Conservation (phyloP, 228 moss, liverwort and hornwort genomes). For the Sphagnum fallax region DNA sequence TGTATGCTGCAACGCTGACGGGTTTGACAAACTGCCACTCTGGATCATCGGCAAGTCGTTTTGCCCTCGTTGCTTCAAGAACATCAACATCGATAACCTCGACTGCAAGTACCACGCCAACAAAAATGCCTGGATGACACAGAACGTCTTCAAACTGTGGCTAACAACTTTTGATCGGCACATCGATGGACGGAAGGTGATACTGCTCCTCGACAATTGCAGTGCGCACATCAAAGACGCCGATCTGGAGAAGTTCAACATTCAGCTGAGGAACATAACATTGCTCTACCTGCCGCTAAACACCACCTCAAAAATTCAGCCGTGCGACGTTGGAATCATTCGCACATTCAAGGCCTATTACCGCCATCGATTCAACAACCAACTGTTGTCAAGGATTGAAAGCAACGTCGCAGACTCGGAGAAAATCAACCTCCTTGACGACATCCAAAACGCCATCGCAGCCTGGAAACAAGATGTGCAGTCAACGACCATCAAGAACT, state of each 20-base stretch:
- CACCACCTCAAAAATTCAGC: background rate
- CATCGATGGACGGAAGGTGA: background rate
- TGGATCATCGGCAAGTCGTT: background rate
- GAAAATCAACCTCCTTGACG: too few species aligned
- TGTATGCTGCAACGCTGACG: background rate
- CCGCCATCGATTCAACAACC: too few species aligned
- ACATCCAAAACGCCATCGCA: too few species aligned
- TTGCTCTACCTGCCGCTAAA: conserved; percentile 1
- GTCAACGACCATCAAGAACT: too few species aligned
- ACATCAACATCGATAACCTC: background rate
- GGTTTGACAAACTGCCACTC: background rate
- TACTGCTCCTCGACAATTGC: background rate
- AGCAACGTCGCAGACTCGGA: too few species aligned
- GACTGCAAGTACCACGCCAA: background rate
- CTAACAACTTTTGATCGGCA: background rate
- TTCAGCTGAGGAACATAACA: background rate
- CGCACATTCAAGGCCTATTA: too few species aligned
- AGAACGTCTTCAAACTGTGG: background rate
- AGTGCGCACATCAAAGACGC: too few species aligned
- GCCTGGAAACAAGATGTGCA: too few species aligned
- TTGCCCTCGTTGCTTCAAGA: background rate
- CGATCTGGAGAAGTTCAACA: too few species aligned
- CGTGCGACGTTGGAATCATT: background rate
- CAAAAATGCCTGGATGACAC: background rate
- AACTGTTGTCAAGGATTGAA: too few species aligned